Percentiles rank a stretch among this genome's conserved stretches.
These are phyloP conservation scores for Gossypium davidsonii DNA, from an alignment of 441 rosid genomes.

Conservation along the genomic window DNA sequence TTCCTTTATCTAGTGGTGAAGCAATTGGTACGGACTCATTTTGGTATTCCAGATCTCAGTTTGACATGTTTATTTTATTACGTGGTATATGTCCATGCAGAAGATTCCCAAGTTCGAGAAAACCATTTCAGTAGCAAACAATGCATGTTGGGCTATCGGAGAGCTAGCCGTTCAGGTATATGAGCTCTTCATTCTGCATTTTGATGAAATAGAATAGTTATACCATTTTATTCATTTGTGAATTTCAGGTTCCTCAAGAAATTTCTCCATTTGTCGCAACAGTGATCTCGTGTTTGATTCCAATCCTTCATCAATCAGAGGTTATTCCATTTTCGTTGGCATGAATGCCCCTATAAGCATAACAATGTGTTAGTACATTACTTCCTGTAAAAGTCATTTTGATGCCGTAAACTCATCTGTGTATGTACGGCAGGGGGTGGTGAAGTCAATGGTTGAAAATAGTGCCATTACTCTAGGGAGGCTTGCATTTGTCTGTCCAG, in stretches of 20 bases:
- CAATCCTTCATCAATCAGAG: slow-evolving; percentile 81
- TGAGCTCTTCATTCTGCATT: not conserved
- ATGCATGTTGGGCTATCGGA: slow-evolving; percentile 99
- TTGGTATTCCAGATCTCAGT: slow-evolving; percentile 9
- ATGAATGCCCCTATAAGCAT: not conserved
- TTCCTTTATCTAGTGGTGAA: slow-evolving; percentile 77
- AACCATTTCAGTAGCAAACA: slow-evolving; percentile 82
- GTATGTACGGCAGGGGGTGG: slow-evolving; percentile 53
- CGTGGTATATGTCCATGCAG: slow-evolving; percentile 35
- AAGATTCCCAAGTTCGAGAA: slow-evolving; percentile 57
- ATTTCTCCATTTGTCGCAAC: slow-evolving; percentile 79
- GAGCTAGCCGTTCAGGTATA: slow-evolving; percentile 89
- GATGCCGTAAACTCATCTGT: slow-evolving; percentile 6
- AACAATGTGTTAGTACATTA: not conserved
- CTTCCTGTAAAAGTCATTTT: not conserved
- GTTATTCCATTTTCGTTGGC: slow-evolving; percentile 28
- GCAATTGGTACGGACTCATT: slow-evolving; percentile 64
- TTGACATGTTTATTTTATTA: slow-evolving; percentile 7
- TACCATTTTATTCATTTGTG: slow-evolving; percentile 2
- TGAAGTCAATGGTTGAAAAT: slow-evolving; percentile 82
- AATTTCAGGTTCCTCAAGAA: slow-evolving; percentile 79
- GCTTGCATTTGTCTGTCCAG: slow-evolving; percentile 97
- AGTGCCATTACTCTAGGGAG: slow-evolving; percentile 97
- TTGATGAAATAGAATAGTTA: slow-evolving; percentile 1
- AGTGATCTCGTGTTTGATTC: slow-evolving; percentile 66